Base-by-base conservation (phyloP, 345 rosid genomes). In the Aurinia saxatilis region DNA sequence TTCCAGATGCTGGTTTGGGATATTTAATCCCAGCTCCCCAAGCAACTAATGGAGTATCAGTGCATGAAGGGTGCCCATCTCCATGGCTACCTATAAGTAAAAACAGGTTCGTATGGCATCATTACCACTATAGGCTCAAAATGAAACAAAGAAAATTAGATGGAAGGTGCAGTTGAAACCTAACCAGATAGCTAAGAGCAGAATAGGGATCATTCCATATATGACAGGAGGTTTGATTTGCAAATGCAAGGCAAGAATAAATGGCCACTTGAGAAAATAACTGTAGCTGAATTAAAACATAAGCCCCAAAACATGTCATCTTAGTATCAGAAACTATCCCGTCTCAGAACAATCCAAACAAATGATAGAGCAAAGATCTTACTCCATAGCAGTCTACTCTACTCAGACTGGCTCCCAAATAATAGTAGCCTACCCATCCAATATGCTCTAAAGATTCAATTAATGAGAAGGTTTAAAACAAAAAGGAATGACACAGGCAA, bases 21-120 rank as follows among this genome's bases (percentile, higher is more conserved):
- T 83, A 75, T 51, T 78, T 79, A 19, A 85, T 75, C 34, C 98
- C 98, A 56, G 95, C 98, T 75, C 96, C 96, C 98, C 98, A 92
- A 54, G 80, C 96, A 63, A 92, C 95, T 55, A 92, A 87, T 63
- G 98, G 96, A 65, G 98, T 88, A 71, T 91, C 98, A 58, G 95
- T 91, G 68, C 84, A 84, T 53, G 96, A 60, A 60, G 90, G 96
- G 75, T 91, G 96, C 47, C 98, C 98, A 72, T 88, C 98, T 46
- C 96, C 98, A 73, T 91, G 98, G 67, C 98, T 91, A 67, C 98
- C 98, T 84, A 35, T 8, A 35, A 8, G 18, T 31, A 37, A 54
- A 12, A 53, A 5, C 12, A 14, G 18, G 50, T 14, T 9, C 35
- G 37, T 5, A 21, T 38, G 54, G 59, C 21, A 60, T 51, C 49